These are phyloP conservation scores for Trichaptum fuscoviolaceum DNA, from an alignment of 768 basidiomycete genomes.

Conservation along the genomic window DNA sequence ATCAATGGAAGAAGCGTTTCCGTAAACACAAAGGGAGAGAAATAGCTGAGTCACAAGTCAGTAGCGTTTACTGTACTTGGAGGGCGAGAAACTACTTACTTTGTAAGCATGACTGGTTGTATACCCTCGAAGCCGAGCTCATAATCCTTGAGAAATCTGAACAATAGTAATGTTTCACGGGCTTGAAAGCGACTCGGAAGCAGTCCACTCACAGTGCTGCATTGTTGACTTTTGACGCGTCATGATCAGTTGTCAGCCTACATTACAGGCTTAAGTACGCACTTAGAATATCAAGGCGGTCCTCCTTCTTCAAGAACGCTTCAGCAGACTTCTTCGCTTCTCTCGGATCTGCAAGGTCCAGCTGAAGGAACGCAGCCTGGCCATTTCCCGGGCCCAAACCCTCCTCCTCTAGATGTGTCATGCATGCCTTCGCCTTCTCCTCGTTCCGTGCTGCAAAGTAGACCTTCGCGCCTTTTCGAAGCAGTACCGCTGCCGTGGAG, in stretches of 20 bases:
- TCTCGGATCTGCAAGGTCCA: conserved; percentile 47
- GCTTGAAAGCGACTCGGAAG: too few species aligned
- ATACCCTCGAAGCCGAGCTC: conserved; percentile 3
- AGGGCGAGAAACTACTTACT: too few species aligned
- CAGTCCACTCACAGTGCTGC: conserved; percentile 38
- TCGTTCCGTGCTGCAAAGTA: conserved; percentile 52
- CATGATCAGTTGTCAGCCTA: too few species aligned
- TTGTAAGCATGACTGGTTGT: too few species aligned
- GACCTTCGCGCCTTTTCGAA: conserved; percentile 49
- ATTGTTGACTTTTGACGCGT: conserved; percentile 44
- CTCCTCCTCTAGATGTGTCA: conserved; percentile 38
- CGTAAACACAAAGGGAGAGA: too few species aligned
- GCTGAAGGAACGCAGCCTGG: conserved; percentile 41
- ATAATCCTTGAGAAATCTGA: conserved; percentile 15
- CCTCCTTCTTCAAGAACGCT: conserved; percentile 44
- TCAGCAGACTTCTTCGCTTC: conserved; percentile 42
- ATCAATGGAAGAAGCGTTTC: too few species aligned
- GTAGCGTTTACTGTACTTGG: too few species aligned
- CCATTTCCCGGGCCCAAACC: conserved; percentile 41
- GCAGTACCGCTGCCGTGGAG: conserved; percentile 49
- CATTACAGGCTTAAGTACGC: conserved; percentile 14
- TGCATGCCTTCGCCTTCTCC: conserved; percentile 39
- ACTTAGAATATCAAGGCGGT: conserved; percentile 52
- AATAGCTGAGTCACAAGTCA: too few species aligned
- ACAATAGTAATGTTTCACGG: neutral